Base-by-base conservation (phyloP, 2,329 filamentous ascomycete species). In the Pyricularia sp. region DNA sequence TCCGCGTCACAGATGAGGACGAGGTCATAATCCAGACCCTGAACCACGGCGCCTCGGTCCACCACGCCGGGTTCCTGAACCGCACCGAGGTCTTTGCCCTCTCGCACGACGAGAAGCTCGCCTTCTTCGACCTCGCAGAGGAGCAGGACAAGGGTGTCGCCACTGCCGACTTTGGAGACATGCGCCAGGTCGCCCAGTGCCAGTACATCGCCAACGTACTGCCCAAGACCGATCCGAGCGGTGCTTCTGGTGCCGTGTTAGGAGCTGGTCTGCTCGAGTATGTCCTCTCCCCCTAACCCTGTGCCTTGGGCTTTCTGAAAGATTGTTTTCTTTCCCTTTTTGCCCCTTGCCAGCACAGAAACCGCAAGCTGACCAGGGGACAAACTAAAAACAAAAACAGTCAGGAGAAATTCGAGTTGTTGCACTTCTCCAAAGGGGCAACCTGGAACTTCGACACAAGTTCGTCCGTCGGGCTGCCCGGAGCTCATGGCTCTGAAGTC, bases 11-110 rank as follows among this genome's bases (percentile, higher is more conserved):
- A 23, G 90, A 92, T 72, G 92, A 94, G 78, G 92, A 94, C 75
- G 92, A 94, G 65, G 88, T 92, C 0, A 81, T 93, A 25, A 82
- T 91, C 70, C 90, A 93, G 78, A 91, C 92, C 14, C 88, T 94
- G 76, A 94, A 94, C 77, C 90, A 92, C 75, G 85, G 86, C 55
- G 87, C 89, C 42, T 92, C 91, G 0, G 86, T 94, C 71, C 91
- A 93, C 77, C 90, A 87, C 72, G 88, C 91, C 17, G 90, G 88
- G 5, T 94, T 93, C 79, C 81, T 94, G 68, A 86, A 82, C 69
- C 78, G 81, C 20, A 84, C 84, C 5, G 85, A 90, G 74, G 85
- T 93, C 36, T 92, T 88, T 71, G 90, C 90, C 4, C 79, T 94
- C 11, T 92, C 90, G 0, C 91, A 93, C 70, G 92, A 94, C 76